phyloP scores from a whole-genome alignment of 2,329 filamentous ascomycete genomes.

The Exophiala viscosa region DNA sequence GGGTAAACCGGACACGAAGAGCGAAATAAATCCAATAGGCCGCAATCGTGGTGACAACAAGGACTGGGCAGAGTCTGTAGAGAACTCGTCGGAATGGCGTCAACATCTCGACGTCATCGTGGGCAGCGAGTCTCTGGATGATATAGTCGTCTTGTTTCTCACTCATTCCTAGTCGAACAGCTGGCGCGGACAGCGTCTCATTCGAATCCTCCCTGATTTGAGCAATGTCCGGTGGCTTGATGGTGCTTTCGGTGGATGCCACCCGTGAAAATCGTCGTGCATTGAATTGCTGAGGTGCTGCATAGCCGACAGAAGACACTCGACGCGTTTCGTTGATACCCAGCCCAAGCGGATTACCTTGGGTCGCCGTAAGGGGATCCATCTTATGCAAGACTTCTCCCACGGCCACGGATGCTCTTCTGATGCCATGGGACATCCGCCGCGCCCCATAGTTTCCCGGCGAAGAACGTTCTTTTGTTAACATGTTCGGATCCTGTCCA shows the following conservation, averaged over 20 bases:
- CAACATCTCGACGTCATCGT: slow-evolving; percentile 19
- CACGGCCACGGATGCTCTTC: slow-evolving; percentile 13
- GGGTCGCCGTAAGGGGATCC: slow-evolving; percentile 16
- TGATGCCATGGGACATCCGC: slow-evolving; percentile 10
- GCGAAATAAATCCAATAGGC: slow-evolving; percentile 22
- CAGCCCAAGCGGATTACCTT: slow-evolving; percentile 18
- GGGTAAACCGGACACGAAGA: slow-evolving; percentile 17
- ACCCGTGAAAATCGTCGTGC: slow-evolving; percentile 12
- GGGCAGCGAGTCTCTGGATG: slow-evolving; percentile 16
- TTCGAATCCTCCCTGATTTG: background rate
- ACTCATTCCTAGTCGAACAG: slow-evolving; percentile 12
- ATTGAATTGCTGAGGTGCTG: slow-evolving; percentile 12
- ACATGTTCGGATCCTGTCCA: slow-evolving; percentile 32
- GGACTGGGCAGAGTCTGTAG: slow-evolving; percentile 16
- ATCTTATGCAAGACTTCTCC: slow-evolving; percentile 15
- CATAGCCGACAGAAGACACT: slow-evolving; percentile 19
- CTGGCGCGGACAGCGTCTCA: background rate
- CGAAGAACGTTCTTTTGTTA: slow-evolving; percentile 19
- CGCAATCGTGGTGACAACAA: slow-evolving; percentile 13
- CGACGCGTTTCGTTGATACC: slow-evolving; percentile 19
- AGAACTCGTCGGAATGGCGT: slow-evolving; percentile 12
- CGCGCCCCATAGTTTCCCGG: background rate
- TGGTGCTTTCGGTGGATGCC: background rate
- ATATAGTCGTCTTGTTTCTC: slow-evolving; percentile 16
- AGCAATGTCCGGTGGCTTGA: slow-evolving; percentile 4